Conservation (phyloP, 2,329 filamentous ascomycete species). For the Colletotrichum eremochloae region DNA sequence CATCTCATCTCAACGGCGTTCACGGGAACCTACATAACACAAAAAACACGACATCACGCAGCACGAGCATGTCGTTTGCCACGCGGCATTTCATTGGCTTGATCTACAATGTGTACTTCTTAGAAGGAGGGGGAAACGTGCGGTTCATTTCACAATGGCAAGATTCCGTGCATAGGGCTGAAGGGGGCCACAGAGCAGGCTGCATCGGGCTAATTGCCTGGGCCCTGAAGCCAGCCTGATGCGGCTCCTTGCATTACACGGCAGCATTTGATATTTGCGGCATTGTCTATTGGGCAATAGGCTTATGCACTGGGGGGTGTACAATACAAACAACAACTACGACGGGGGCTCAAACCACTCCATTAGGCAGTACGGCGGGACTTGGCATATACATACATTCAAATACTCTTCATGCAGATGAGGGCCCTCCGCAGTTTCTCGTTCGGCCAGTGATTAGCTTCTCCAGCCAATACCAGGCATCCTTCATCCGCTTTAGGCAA, state of each 20-base stretch:
- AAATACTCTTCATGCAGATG: conserved; percentile 9
- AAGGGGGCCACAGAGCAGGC: not conserved
- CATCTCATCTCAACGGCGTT: conserved; percentile 20
- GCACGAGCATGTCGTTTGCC: conserved; percentile 22
- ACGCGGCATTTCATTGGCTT: conserved; percentile 31
- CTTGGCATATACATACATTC: not conserved
- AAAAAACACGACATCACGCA: not conserved
- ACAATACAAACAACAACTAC: conserved; percentile 13
- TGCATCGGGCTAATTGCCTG: not conserved
- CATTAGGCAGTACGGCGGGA: conserved; percentile 5
- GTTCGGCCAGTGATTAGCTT: conserved; percentile 1
- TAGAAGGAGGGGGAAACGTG: not conserved
- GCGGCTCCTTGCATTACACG: conserved; percentile 14
- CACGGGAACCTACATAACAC: conserved; percentile 12
- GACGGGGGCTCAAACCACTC: not conserved
- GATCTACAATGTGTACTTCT: not conserved
- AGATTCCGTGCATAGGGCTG: not conserved
- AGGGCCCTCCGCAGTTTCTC: not conserved
- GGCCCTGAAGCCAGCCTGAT: conserved; percentile 4
- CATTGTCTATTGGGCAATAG: conserved; percentile 14
- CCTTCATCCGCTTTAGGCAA: conserved; percentile 21
- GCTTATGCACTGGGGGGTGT: not conserved
- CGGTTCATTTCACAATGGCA: not conserved
- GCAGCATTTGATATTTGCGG: conserved; percentile 14
- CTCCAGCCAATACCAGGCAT: conserved; percentile 22